Percentiles rank a stretch among this genome's conserved stretches.
These are phyloP conservation scores for Nelumbo lutea DNA, from an alignment of 164 flowering plant genomes.

Conservation along the genomic window DNA sequence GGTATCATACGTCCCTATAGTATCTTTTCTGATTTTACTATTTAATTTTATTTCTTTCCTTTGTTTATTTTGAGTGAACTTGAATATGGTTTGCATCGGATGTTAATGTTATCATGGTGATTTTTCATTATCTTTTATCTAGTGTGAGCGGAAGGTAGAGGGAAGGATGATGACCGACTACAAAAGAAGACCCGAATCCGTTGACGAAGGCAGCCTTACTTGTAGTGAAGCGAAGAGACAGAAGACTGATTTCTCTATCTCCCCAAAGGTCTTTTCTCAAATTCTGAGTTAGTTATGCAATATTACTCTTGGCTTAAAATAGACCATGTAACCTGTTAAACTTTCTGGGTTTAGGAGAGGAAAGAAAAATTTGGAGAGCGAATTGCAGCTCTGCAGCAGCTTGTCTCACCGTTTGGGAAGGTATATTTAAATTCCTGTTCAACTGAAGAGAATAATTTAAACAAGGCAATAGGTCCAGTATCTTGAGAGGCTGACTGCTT, in stretches of 20 bases:
- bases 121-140: neutral
- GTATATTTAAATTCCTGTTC: conserved; percentile 20
- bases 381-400: conserved; percentile 71
- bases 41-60: too few species aligned
- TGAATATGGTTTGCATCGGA: neutral
- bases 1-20: too few species aligned
- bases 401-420: conserved; percentile 95
- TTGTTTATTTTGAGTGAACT: neutral
- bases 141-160: conserved; percentile 20
- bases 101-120: neutral
- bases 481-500: too few species aligned
- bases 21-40: too few species aligned
- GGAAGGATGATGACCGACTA: conserved; percentile 46
- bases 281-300: neutral
- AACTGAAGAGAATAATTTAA: neutral
- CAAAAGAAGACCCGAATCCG: conserved; percentile 40
- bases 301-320: neutral
- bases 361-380: conserved; percentile 78
- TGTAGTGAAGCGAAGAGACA: conserved; percentile 47
- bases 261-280: conserved; percentile 42
- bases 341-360: conserved; percentile 45
- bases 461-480: too few species aligned
- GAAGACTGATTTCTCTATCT: conserved; percentile 42
- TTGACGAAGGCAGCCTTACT: conserved; percentile 34
- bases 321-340: too few species aligned